Percentiles rank a stretch among this genome's conserved stretches.
These are phyloP conservation scores for Blastocystis sp. DNA, from an alignment of 352 stramenopile species.

Conservation along the genomic window DNA sequence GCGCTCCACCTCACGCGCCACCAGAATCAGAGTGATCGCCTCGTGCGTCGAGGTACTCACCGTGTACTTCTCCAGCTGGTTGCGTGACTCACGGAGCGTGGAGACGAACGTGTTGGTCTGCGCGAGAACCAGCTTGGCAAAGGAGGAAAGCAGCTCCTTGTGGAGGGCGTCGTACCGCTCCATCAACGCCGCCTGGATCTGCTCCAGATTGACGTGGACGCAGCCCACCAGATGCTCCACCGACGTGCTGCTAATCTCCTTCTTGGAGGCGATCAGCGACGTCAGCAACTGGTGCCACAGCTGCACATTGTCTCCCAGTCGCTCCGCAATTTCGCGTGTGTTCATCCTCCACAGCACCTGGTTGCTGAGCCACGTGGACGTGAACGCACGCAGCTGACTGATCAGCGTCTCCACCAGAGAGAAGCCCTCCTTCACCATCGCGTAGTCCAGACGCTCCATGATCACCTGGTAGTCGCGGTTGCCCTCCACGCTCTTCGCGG, in stretches of 20 bases:
- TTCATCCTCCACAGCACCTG: conserved; percentile 96
- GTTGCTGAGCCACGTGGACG: conserved; percentile 89
- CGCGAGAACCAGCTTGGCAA: conserved; percentile 80
- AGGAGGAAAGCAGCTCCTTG: conserved; percentile 88
- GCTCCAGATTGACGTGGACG: conserved; percentile 77
- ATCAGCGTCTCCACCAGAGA: conserved; percentile 69
- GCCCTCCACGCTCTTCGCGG: conserved; percentile 29
- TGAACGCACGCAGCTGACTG: conserved; percentile 78
- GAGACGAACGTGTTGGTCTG: conserved; percentile 75
- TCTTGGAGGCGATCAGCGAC: conserved; percentile 84
- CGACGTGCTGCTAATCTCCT: conserved; percentile 80
- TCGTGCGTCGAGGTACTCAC: conserved; percentile 86
- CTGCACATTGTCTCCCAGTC: conserved; percentile 80
- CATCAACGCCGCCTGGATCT: conserved; percentile 73
- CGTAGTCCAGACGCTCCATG: conserved; percentile 61
- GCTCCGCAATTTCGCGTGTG: conserved; percentile 78
- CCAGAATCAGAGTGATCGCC: conserved; percentile 79
- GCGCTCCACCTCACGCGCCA: conserved; percentile 69
- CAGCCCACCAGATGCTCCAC: conserved; percentile 77
- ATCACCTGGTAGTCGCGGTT: conserved; percentile 58
- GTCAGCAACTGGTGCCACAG: conserved; percentile 91
- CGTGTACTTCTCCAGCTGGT: conserved; percentile 78
- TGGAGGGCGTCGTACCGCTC: conserved; percentile 90
- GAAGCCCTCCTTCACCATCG: conserved; percentile 71
- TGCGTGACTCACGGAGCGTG: conserved; percentile 61